These are phyloP conservation scores for Plasmodium malariae DNA, from an alignment of 169 alveolate genomes.

Conservation along the genomic window DNA sequence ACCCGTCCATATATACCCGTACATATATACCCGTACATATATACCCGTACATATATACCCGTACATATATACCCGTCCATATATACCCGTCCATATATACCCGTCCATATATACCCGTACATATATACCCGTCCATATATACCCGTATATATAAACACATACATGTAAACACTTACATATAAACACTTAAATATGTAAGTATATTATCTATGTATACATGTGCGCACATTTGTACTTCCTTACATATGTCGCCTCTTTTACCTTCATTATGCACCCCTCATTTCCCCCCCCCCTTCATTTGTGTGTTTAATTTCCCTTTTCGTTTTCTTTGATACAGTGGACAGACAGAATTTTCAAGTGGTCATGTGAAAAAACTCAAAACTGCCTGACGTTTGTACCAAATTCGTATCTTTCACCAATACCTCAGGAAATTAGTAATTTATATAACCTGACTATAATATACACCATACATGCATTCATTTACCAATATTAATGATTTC, in stretches of 20 bases:
- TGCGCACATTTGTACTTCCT: neutral
- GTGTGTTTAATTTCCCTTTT: neutral
- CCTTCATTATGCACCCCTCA: too few species aligned
- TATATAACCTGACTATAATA: neutral
- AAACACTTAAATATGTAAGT: neutral
- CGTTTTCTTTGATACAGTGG: slow-evolving; percentile 74
- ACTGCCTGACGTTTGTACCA: slow-evolving; percentile 81
- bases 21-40: too few species aligned
- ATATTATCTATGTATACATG: neutral
- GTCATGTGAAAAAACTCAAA: slow-evolving; percentile 80
- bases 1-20: neutral
- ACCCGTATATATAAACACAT: neutral
- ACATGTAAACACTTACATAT: neutral
- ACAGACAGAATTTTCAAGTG: slow-evolving; percentile 87
- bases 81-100: too few species aligned
- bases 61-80: neutral
- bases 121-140: too few species aligned
- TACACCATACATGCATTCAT: neutral
- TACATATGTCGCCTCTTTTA: too few species aligned
- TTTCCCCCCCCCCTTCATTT: neutral
- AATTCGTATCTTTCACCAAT: slow-evolving; percentile 78
- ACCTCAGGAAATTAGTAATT: slow-evolving; percentile 77
- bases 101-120: too few species aligned
- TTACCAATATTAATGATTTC: neutral
- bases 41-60: neutral